phyloP scores from a whole-genome alignment of 106 monocot genomes.

The Ottelia alismoides region DNA sequence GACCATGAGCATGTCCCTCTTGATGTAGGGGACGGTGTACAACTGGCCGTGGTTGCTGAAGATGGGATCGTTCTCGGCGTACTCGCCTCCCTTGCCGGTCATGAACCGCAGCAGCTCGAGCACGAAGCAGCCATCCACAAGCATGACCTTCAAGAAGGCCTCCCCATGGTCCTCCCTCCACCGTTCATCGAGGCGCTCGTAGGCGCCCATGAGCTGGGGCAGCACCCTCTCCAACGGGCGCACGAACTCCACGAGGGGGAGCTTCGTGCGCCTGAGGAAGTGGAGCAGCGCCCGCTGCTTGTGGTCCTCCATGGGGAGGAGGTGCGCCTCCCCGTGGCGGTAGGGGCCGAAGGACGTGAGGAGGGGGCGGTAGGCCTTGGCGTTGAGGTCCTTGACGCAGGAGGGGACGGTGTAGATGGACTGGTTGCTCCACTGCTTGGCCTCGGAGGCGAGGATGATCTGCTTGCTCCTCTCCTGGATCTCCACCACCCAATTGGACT shows the following conservation, averaged over 20 bases:
- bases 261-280: constrained; percentile 34
- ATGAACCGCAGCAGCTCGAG: constrained; percentile 38
- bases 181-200: constrained; percentile 25
- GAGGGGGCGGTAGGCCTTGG: constrained; percentile 48
- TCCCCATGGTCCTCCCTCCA: constrained; percentile 16
- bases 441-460: constrained; percentile 12
- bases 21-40: constrained; percentile 48
- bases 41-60: constrained; percentile 81
- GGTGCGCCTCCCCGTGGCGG: constrained; percentile 31
- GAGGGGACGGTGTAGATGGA: constrained; percentile 45
- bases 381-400: constrained; percentile 56
- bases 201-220: constrained; percentile 25
- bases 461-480: constrained; percentile 15
- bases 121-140: constrained; percentile 39
- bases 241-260: constrained; percentile 28
- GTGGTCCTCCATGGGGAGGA: constrained; percentile 56
- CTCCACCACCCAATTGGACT: constrained; percentile 36
- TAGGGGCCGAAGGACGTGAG: constrained; percentile 64
- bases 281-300: constrained; percentile 58
- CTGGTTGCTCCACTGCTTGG: constrained; percentile 25
- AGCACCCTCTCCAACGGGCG: constrained; percentile 23
- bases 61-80: constrained; percentile 63
- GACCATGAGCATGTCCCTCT: constrained; percentile 82
- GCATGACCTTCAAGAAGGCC: constrained; percentile 26
- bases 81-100: constrained; percentile 15